Base-by-base conservation (phyloP, 1,284 basidiomycete genomes). In the Crepidotus sp. region DNA sequence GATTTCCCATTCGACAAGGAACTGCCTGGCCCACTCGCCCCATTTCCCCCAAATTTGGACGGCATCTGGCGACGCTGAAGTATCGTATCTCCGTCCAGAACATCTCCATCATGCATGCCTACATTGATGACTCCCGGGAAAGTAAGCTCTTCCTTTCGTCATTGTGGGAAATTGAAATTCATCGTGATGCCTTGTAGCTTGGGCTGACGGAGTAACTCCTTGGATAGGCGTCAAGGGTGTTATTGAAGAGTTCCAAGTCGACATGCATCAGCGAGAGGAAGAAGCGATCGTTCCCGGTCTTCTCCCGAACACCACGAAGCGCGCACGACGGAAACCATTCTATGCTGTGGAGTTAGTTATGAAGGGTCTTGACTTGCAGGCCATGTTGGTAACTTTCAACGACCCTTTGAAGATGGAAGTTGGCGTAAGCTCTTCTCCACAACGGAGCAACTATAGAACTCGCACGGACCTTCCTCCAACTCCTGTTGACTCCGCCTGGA, bases 251-350 rank as follows among this genome's bases (percentile, higher is more conserved):
- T 83, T 98, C 60, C 81, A 86, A 52, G 85, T 86, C 29, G 95
- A 98, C 59, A 74, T 96, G 65, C 95, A 98, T 61, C 93, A 97
- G 63, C 76, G 93, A 43, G 84, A 89, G 53, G 85, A 95, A 61
- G 91, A 95, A 65, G 68, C 69, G 14, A 71, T 73, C 0, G 70
- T 75, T 5, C 65, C 70, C 11, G 75, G 72, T 4, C 62, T 65
- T 40, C 56, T 68, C 42, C 69, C 71, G 5, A 63, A 70, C 30
- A 68, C 69, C 9, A 67, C 65, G 18, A 83, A 83, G 60, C 68
- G 71, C 2, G 64, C 77, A 13, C 71, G 77, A 17, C 85, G 87
- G 63, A 97, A 96, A 61, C 80, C 87, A 1, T 92, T 98, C 65
- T 92, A 93, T 58, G 86, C 90, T n/a, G 86, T 85, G 25, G 92